A percentile compares a stretch with the other conserved stretches of the same genome.
phyloP scores from a whole-genome alignment of 345 rosid genomes.

The Combretum micranthum region DNA sequence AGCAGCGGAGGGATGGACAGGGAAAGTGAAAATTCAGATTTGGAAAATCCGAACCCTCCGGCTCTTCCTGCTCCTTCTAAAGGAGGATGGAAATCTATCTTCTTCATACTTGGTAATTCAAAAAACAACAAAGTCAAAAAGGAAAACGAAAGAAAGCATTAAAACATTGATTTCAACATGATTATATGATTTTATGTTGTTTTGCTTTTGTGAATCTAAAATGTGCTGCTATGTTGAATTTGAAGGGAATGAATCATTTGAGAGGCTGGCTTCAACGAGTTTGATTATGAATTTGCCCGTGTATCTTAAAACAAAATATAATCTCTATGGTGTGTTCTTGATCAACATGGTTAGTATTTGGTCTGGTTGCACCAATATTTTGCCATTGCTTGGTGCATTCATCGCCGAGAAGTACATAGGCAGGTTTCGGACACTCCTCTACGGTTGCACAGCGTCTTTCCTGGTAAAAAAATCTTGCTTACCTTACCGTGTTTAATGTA shows the following conservation, averaged over 20 bases:
- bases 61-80: background rate
- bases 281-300: constrained; percentile 51
- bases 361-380: constrained; percentile 53
- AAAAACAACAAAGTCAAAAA: too few relatives aligned
- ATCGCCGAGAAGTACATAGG: constrained; percentile 49
- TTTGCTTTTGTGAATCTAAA: too few relatives aligned
- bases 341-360: constrained; percentile 55
- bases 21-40: background rate
- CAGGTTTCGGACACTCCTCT: constrained; percentile 40
- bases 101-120: constrained; percentile 29
- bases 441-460: constrained; percentile 38
- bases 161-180: too few relatives aligned
- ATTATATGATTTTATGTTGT: too few relatives aligned
- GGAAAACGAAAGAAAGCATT: too few relatives aligned
- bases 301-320: constrained; percentile 49
- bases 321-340: constrained; percentile 49
- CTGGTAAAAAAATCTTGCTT: constrained; percentile 21
- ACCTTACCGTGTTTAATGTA: background rate
- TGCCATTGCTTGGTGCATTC: constrained; percentile 63
- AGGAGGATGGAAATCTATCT: constrained; percentile 42
- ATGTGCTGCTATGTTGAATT: background rate
- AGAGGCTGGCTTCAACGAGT: constrained; percentile 63
- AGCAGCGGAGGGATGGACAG: constrained; percentile 4
- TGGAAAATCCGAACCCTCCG: constrained; percentile 6
- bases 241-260: constrained; percentile 69